Conservation (phyloP, 2,329 filamentous ascomycete genomes). For the Epicoccum nigrum region DNA sequence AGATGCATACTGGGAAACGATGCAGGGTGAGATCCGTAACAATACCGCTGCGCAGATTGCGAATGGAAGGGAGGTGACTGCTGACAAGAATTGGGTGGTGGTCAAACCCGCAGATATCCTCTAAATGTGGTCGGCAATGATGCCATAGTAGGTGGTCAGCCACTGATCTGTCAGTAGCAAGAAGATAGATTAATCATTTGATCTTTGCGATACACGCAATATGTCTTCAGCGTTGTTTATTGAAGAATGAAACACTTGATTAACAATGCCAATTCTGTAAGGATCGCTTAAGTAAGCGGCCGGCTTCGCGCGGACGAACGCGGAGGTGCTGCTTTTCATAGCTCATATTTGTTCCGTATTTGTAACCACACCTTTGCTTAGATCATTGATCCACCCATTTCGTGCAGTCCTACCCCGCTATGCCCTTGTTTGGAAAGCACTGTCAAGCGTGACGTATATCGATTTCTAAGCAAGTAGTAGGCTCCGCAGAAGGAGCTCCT, state of each 20-base stretch:
- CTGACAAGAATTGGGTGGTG: constrained; percentile 41
- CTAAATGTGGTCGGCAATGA: constrained; percentile 4
- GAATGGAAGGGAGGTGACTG: constrained; percentile 36
- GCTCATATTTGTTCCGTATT: background rate
- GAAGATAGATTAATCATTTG: no score
- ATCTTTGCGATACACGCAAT: no score
- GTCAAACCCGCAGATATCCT: constrained; percentile 38
- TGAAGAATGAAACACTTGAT: no score
- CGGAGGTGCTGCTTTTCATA: background rate
- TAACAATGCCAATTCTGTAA: no score
- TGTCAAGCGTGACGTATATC: constrained; percentile 6
- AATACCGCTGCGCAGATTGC: constrained; percentile 32
- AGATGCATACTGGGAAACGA: constrained; percentile 25
- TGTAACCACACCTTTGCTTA: no score
- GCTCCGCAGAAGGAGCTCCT: background rate
- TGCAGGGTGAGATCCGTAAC: constrained; percentile 32
- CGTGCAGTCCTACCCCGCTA: background rate
- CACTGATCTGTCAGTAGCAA: no score
- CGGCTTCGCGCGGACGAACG: background rate
- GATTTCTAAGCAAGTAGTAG: constrained; percentile 19
- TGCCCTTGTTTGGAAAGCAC: constrained; percentile 1
- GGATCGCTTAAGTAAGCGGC: no score
- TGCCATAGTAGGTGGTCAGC: no score
- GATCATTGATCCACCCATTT: background rate
- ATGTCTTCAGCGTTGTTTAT: no score